Conservation (phyloP, 2,329 filamentous ascomycete genomes). For the Phoma sp. region DNA sequence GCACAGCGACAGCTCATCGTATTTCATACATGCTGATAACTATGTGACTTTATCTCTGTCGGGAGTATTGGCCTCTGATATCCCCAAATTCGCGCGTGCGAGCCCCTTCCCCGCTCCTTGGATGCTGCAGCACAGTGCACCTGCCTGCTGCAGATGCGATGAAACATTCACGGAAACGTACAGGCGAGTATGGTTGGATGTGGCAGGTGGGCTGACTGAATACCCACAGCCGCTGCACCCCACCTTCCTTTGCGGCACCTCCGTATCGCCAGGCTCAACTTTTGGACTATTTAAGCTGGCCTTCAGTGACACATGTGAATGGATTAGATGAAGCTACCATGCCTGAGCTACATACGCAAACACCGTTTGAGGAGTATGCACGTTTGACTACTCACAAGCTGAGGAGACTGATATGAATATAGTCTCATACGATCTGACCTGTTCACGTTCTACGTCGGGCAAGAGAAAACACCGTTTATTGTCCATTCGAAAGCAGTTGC, state of each 20-base stretch:
- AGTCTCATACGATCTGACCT: constrained; percentile 28
- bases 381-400: not conserved
- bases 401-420: not conserved
- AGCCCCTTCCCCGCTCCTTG: not conserved
- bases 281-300: not conserved
- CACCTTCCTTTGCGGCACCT: constrained; percentile 7
- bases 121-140: not conserved
- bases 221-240: constrained; percentile 14
- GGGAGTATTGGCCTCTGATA: too few relatives aligned
- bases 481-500: constrained; percentile 32
- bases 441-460: constrained; percentile 35
- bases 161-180: constrained; percentile 1
- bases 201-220: constrained; percentile 6
- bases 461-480: constrained; percentile 19
- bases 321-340: constrained; percentile 5
- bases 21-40: not conserved
- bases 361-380: constrained; percentile 21
- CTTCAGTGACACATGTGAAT: not conserved
- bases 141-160: not conserved
- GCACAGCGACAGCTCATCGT: too few relatives aligned
- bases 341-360: not conserved
- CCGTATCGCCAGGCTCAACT: not conserved
- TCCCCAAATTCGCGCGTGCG: too few relatives aligned
- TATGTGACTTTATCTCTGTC: not conserved
- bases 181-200: not conserved